Percentiles rank a stretch among this genome's conserved stretches.
phyloP scores from a whole-genome alignment of 169 alveolate genomes.

The Ichthyophthirius multifiliis region DNA sequence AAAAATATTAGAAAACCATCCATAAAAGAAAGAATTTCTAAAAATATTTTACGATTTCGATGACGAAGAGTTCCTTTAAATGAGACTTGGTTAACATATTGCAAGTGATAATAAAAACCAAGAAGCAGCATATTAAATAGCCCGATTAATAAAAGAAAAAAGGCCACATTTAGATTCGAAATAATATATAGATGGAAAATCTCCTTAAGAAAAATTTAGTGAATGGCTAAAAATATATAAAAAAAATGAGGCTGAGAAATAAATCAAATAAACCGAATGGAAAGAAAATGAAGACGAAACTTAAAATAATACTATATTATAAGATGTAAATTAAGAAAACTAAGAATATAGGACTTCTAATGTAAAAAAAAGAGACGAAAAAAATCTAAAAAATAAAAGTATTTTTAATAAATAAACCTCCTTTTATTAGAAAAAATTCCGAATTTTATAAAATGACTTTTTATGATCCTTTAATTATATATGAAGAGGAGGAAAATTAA shows the following conservation, averaged over 20 bases:
- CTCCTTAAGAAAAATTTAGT: neutral
- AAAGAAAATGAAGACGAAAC: neutral
- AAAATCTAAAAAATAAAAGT: neutral
- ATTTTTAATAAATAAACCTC: neutral
- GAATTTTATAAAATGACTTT: constrained; percentile 7
- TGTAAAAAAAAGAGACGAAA: constrained; percentile 1
- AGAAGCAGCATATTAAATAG: neutral
- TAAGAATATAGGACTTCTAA: neutral
- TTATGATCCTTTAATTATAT: neutral
- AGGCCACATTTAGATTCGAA: neutral
- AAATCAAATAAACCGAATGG: neutral
- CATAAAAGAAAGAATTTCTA: neutral
- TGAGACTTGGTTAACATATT: neutral
- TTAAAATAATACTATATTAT: neutral
- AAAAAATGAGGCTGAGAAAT: neutral
- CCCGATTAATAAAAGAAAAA: neutral
- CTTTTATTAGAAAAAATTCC: neutral
- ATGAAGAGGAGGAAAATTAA: neutral
- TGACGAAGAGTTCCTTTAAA: neutral
- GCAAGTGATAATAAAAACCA: neutral
- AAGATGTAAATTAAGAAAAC: neutral
- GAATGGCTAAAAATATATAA: neutral
- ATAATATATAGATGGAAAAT: neutral
- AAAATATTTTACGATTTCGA: neutral
- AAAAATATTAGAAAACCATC: neutral